Base-by-base conservation (phyloP, 345 rosid genomes). In the Syzygium aromaticum region DNA sequence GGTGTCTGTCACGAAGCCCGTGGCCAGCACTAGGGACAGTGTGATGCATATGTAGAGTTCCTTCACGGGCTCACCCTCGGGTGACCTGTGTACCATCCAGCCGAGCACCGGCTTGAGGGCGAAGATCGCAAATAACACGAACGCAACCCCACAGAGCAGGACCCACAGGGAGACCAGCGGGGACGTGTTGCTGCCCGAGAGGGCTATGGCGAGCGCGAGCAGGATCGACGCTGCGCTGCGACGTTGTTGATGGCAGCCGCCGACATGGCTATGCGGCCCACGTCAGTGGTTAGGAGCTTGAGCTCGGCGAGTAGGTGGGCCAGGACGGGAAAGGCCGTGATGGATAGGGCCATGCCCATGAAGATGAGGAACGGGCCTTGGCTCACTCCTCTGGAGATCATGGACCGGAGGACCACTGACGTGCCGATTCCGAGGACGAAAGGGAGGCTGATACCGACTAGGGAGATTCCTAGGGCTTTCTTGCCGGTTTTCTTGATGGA, bases 381-480 rank as follows among this genome's bases (percentile, higher is more conserved):
- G 21, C 85, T 73, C 51, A 89, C 96, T 2, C 93, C 94, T 87
- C 91, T 91, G 77, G 92, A 90, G 28, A 96, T 87, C 40, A 97
- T 90, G 43, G 92, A 54, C 23, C 94, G 93, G 11, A 96, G 96
- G 86, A 91, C 91, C 56, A 93, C 86, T 0, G 98, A 94, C 3
- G 95, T 91, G n/a, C 96, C 97, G 3, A 95, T 92, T 33, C 98
- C 98, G 0, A 95, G 77, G 23, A 91, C 11, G 54, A 96, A 95
- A 51, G 98, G 98, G 40, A 95, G 85, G 84, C 88, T 88, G 87
- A 96, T 96, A 84, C 98, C 98, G 0, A 95, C 95, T 5, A 89
- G 54, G 43, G 98, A 96, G 8, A 96, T 95, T 3, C 73, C 87
- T 38, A 96, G 89, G 54, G 98, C 90, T 87, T 88, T 94, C 83